Evolutionary conservation across 371 early-diverging fungal species (phyloP), one percentile per base, ranked within the genome.

Genomic region (Chytridium lagenaria): DNA sequence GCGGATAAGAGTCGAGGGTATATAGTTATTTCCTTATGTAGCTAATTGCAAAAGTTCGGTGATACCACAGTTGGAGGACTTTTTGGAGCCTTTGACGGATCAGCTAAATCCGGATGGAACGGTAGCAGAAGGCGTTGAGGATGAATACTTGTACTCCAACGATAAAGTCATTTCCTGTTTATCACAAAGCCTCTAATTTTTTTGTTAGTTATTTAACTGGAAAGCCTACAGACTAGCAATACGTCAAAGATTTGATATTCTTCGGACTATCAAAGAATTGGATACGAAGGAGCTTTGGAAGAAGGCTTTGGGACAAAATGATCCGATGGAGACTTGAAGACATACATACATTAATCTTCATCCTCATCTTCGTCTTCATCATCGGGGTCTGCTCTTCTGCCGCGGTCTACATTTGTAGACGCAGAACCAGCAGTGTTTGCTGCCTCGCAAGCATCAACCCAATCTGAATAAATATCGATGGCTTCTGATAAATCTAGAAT

Each of bases 401-500:
- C 19, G 12, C 19, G 44, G 12, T 7, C 19, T 44, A 19, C 7
- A 19, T 19, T 44, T 7, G 12, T 55, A 26, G 30, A 26, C 26
- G 16, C 10, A 26, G 55, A 5, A 16, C 55, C 23, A 7, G 16
- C 23, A 28, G 55, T 16, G 75, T 89, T 90, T 15, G 89, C 89
- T 36, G 86, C 83, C 75, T 93, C 93, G 70, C 91, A 90, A 10
- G 93, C 91, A 77, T 94, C 94, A 50, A 94, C 86, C 94, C 94
- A 94, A 50, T 91, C 92, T 31, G 88, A 89, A 78, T 93, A 94
- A 0, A 94, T 92, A 79, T 94, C 94, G 19, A 92, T 89, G 10
- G 92, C 87, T 70, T 94, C 93, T 72, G 89, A 88, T 37, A 94
- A 81, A 55, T 85, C 91, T 91, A 71, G 57, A 59, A 67, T n/a